phyloP scores from a whole-genome alignment of 495 filamentous ascomycete genomes.

The Penicillium cinerascens region DNA sequence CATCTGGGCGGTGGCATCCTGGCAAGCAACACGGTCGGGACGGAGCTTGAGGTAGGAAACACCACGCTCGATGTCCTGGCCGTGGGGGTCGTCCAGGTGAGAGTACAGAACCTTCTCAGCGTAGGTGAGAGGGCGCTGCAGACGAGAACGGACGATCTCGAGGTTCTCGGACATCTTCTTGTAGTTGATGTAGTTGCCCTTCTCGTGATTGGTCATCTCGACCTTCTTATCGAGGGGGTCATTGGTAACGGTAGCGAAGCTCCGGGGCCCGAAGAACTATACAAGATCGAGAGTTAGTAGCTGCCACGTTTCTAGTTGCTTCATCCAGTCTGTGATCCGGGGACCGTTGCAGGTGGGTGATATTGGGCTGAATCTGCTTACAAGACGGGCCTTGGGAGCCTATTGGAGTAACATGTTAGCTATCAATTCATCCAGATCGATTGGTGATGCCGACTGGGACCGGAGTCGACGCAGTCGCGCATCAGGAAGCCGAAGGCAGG shows the following conservation, averaged over 20 bases:
- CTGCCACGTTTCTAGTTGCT: not conserved
- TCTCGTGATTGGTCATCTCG: conserved; percentile 76
- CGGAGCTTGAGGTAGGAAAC: conserved; percentile 92
- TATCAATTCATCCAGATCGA: conserved; percentile 4
- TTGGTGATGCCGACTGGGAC: not conserved
- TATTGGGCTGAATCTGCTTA: conserved; percentile 35
- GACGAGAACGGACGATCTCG: conserved; percentile 75
- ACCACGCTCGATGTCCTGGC: conserved; percentile 93
- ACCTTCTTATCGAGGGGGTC: conserved; percentile 70
- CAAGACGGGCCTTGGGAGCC: conserved; percentile 52
- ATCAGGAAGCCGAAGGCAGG: conserved; percentile 12
- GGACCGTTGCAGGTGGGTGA: not conserved
- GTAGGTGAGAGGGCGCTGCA: conserved; percentile 90
- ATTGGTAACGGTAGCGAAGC: conserved; percentile 60
- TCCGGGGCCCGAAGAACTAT: conserved; percentile 50
- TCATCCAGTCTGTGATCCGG: not conserved
- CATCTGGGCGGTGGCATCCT: conserved; percentile 99
- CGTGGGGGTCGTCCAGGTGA: conserved; percentile 95
- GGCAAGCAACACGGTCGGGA: conserved; percentile 97
- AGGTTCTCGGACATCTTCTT: conserved; percentile 99
- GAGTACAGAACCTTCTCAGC: conserved; percentile 99
- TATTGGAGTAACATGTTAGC: conserved; percentile 27
- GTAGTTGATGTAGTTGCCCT: conserved; percentile 80
- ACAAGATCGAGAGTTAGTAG: conserved; percentile 16
- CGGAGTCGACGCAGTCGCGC: not conserved